Percentiles rank a stretch among this genome's conserved stretches.
Conservation (phyloP, 768 basidiomycete species). For the Suillus hirtellus region DNA sequence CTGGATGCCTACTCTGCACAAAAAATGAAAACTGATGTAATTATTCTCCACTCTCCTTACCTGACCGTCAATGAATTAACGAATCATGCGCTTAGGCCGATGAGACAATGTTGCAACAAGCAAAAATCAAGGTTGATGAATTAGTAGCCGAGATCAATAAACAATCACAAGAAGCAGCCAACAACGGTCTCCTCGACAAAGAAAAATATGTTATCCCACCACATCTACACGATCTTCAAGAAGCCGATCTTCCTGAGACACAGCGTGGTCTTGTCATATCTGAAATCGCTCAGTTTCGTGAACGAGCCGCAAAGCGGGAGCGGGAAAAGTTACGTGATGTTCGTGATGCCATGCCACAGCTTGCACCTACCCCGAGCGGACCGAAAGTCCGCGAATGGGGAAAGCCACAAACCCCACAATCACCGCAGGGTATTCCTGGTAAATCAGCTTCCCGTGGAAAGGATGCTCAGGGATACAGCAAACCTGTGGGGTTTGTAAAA, state of each 20-base stretch:
- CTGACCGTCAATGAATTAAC: not conserved
- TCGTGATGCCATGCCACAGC: conserved; percentile 52
- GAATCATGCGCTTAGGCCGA: conserved; percentile 52
- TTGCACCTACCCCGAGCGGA: conserved; percentile 55
- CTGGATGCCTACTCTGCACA: conserved; percentile 83
- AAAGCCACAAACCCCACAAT: conserved; percentile 43
- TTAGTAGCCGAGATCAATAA: conserved; percentile 73
- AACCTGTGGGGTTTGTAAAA: conserved; percentile 83
- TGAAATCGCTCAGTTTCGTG: conserved; percentile 95
- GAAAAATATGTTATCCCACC: conserved; percentile 91
- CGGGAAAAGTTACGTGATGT: conserved; percentile 86
- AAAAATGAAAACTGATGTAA: conserved; percentile 80
- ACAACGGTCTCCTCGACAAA: conserved; percentile 72
- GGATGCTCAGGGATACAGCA: conserved; percentile 74
- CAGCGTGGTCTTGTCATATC: conserved; percentile 90
- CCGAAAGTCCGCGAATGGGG: conserved; percentile 83
- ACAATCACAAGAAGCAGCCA: conserved; percentile 71
- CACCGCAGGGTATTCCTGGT: conserved; percentile 34
- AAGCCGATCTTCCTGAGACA: conserved; percentile 95
- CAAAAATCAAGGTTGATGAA: conserved; percentile 63
- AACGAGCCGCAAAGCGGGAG: conserved; percentile 89
- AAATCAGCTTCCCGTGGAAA: conserved; percentile 56
- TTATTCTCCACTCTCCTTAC: conserved; percentile 27
- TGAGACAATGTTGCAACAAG: conserved; percentile 60
- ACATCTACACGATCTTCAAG: conserved; percentile 95